Percentiles rank a stretch among this genome's conserved stretches.
These are phyloP conservation scores for Waltergamsia citrina DNA, from an alignment of 2,329 filamentous ascomycete genomes.

Conservation along the genomic window DNA sequence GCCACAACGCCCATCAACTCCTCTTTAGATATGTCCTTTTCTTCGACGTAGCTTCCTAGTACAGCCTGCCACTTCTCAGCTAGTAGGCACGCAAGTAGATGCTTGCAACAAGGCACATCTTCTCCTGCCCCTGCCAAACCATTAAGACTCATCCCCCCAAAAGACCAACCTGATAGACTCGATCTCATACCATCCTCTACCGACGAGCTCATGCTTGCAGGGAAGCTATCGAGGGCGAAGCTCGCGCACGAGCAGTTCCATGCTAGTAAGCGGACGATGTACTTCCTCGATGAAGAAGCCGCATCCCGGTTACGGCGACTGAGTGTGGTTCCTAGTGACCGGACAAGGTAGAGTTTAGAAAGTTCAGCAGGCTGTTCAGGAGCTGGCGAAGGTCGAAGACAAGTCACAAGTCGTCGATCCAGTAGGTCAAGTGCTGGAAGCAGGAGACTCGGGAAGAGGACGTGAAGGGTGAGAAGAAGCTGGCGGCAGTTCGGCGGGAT, in stretches of 20 bases:
- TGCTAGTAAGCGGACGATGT: constrained; percentile 62
- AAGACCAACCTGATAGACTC: constrained; percentile 22
- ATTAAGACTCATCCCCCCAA: constrained; percentile 40
- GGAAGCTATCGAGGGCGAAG: constrained; percentile 68
- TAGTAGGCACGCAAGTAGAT: constrained; percentile 76
- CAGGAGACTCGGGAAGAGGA: constrained; percentile 71
- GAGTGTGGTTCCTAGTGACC: constrained; percentile 12
- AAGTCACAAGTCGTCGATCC: constrained; percentile 64
- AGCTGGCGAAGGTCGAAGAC: constrained; percentile 22
- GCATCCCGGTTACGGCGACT: constrained; percentile 9
- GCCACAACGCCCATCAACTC: constrained; percentile 65
- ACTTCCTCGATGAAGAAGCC: constrained; percentile 22
- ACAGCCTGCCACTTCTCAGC: constrained; percentile 52
- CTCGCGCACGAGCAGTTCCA: constrained; percentile 91
- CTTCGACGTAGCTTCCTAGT: constrained; percentile 47
- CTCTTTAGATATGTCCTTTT: constrained; percentile 44
- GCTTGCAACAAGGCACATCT: constrained; percentile 65
- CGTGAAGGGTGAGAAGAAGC: constrained; percentile 71
- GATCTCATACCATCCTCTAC: neutral
- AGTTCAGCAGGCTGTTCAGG: neutral
- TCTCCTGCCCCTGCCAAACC: constrained; percentile 14
- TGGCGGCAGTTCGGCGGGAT: constrained; percentile 26
- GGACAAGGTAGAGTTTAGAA: constrained; percentile 7
- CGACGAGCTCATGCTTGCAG: neutral
- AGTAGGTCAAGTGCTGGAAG: constrained; percentile 82